Base-by-base conservation (phyloP, 768 basidiomycete species). In the Saitozyma sp. region DNA sequence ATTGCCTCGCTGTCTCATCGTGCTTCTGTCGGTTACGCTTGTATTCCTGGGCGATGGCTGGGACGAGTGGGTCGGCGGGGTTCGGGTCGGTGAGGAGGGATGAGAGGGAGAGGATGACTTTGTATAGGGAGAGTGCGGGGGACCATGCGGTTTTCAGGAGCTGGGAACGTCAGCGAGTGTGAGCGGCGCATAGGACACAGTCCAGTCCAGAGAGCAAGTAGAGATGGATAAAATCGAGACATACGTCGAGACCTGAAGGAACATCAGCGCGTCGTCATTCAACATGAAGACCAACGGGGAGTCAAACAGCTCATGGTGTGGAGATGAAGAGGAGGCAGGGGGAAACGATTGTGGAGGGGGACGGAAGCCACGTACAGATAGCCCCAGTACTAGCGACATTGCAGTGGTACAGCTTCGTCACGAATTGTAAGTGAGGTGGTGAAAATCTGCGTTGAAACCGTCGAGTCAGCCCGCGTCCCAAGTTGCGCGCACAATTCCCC, bases 101-200 rank as follows among this genome's bases (percentile, higher is more conserved):
- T 0, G 92, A 94, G 5, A 97, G 84, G 37, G 92, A 94, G 17
- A 97, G 85, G 80, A 97, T 88, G 73, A 95, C 90, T 82, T 97
- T 96, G 84, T 90, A 93, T 53, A 97, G 82, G 3, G 92, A 94
- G 19, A 97, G 80, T 2, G 93, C 93, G 8, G 93, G 93, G 1
- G 91, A 93, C 93, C 93, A 97, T 71, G 91, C 89, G 73, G 87
- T 85, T 81, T 97, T 96, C 62, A 97, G 84, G 55, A 95, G 91
- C 80, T 96, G 90, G 68, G 16, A 37, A 13, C 8, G 56, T 65
- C 38, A 59, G 63, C 20, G 17, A 9, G 11, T 3, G 45, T 46
- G 45, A 46, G 45, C 45, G 13, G 45, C 45, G 45, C 2, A n/a
- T n/a, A n/a, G n/a, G n/a, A n/a, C n/a, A n/a, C n/a, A n/a, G n/a